These are phyloP conservation scores for Mesembryanthemum crystallinum DNA, from an alignment of 148 eudicot species.

Conservation along the genomic window DNA sequence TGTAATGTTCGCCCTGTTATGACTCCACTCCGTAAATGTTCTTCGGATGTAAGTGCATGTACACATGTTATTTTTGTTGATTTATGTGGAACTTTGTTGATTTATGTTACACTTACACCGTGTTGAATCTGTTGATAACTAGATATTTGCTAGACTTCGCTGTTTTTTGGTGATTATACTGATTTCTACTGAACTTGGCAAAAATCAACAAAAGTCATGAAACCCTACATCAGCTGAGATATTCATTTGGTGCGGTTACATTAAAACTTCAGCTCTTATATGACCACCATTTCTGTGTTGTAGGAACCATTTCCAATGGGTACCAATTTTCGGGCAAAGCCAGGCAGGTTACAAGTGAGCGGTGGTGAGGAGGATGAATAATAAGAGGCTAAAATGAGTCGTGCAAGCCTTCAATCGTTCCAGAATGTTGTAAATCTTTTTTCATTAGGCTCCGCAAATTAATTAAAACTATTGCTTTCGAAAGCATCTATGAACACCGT, in stretches of 20 bases:
- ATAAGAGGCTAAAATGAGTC: conserved; percentile 1
- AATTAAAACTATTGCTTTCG: conserved; percentile 15
- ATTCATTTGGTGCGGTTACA: background rate
- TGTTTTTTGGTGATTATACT: too few relatives aligned
- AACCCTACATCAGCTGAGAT: background rate
- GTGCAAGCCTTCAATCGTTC: conserved; percentile 7
- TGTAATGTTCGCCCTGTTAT: too few relatives aligned
- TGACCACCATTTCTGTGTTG: background rate
- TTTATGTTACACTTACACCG: too few relatives aligned
- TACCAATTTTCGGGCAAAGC: conserved; percentile 40
- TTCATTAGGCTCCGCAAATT: conserved; percentile 23
- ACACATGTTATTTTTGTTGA: too few relatives aligned
- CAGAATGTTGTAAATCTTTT: conserved; percentile 13
- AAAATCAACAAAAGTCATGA: too few relatives aligned
- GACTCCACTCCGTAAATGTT: too few relatives aligned
- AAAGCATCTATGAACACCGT: conserved; percentile 24
- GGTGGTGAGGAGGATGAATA: conserved; percentile 36
- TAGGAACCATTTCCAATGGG: conserved; percentile 75
- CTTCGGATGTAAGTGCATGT: too few relatives aligned
- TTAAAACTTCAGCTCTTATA: background rate
- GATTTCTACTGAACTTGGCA: too few relatives aligned
- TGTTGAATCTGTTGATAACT: too few relatives aligned
- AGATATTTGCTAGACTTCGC: too few relatives aligned
- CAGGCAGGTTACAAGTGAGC: conserved; percentile 32
- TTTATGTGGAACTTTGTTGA: too few relatives aligned